A percentile compares a stretch with the other conserved stretches of the same genome.
phyloP scores from a whole-genome alignment of 176 grass and related monocot genomes.

The Oryza coarctata region DNA sequence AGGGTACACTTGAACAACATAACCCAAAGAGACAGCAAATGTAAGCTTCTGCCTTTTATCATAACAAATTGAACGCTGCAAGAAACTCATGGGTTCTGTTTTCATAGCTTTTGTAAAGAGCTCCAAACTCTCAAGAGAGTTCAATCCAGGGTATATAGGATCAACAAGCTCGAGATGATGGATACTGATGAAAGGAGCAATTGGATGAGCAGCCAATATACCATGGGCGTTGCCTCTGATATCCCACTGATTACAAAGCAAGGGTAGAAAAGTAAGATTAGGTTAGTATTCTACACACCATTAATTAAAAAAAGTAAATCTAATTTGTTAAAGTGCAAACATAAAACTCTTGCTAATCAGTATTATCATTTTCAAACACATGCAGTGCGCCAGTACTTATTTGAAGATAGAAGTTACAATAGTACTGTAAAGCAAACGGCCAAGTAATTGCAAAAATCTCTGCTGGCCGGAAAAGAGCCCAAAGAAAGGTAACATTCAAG shows the following conservation, averaged over 20 bases:
- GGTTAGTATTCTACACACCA: background rate
- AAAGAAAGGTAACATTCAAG: conserved; percentile 45
- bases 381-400: background rate
- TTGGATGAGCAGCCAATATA: conserved; percentile 87
- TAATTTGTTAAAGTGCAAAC: conserved; percentile 4
- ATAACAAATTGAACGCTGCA: conserved; percentile 89
- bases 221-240: conserved; percentile 86
- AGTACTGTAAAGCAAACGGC: conserved; percentile 31
- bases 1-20: conserved; percentile 93
- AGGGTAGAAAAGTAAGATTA: conserved; percentile 15
- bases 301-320: background rate
- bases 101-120: conserved; percentile 96
- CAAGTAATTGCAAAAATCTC: background rate
- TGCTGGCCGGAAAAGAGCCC: conserved; percentile 17
- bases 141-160: conserved; percentile 80
- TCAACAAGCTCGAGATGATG: conserved; percentile 90
- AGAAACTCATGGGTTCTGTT: conserved; percentile 70
- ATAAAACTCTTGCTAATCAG: conserved; percentile 21
- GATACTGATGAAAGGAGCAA: conserved; percentile 86
- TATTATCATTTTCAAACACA: background rate
- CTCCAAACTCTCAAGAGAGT: conserved; percentile 75
- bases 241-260: conserved; percentile 74
- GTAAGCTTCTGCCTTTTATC: conserved; percentile 62
- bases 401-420: background rate
- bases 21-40: conserved; percentile 75